phyloP scores from a whole-genome alignment of 345 rosid genomes.

The Salix udensis region DNA sequence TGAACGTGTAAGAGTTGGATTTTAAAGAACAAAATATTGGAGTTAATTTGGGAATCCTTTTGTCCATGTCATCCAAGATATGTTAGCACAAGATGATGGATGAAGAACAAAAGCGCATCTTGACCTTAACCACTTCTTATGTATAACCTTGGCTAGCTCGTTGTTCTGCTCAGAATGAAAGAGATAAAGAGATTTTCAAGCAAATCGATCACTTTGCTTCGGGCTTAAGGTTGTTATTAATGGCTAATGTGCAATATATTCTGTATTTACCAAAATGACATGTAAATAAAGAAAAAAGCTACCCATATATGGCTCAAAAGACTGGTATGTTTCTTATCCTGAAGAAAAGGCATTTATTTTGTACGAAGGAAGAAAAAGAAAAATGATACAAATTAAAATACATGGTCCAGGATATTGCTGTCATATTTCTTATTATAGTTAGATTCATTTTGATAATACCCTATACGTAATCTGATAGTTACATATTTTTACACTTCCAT shows the following conservation, averaged over 20 bases:
- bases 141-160: background rate
- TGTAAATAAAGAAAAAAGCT: background rate
- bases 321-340: background rate
- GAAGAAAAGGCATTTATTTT: background rate
- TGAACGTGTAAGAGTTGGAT: background rate
- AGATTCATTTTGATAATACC: no score
- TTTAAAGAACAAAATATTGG: background rate
- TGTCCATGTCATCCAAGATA: background rate
- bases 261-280: background rate
- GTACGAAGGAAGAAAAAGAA: background rate
- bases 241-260: background rate
- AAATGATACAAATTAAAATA: background rate
- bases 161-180: background rate
- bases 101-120: background rate
- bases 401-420: background rate
- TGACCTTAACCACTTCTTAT: background rate
- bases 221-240: background rate
- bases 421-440: no score
- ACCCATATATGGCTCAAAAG: background rate
- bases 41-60: background rate
- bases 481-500: background rate
- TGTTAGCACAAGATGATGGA: background rate
- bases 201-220: background rate
- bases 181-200: background rate
- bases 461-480: no score